Base-by-base conservation (phyloP, 345 rosid species). In the Aquilaria malaccensis region DNA sequence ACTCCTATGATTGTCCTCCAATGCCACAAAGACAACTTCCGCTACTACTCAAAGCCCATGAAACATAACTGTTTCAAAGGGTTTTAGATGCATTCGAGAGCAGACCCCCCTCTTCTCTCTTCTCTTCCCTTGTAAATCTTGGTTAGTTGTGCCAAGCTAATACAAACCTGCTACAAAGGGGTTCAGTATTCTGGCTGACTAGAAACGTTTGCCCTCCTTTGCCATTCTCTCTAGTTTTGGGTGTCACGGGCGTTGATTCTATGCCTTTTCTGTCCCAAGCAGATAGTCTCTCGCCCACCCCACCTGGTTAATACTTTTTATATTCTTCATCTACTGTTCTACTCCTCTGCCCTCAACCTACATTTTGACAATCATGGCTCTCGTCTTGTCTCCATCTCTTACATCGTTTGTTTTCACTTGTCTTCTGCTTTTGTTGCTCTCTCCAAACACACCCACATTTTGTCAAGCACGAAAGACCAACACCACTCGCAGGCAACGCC, bases 191-290 rank as follows among this genome's bases (percentile, higher is more conserved):
- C n/a, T 33, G 11, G 11, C 11, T 33, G 3, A 2, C 9, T 11
- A 13, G 3, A 6, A 6, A 33, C 30, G 9, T 51, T 10, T 47
- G 13, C 9, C 13, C 30, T 3, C 14, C 45, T 6, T 29, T 55
- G 9, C 11, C n/a, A 62, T 49, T 29, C 58, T 45, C 10, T 33
- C 70, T 13, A 4, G 22, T 43, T 52, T 54, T 54, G 67, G 72
- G 60, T 45, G 67, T 77, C 83, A 78, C 83, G 81, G 87, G 87
- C 59, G 45, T 64, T 56, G 70, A 72, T 76, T 65, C 75, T 60
- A 33, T 45, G 55, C 56, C 3, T 3, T 13, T 66, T 57, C 30
- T 11, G 43, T 63, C 46, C 59, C 43, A 9, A n/a, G 1, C 62
- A 58, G 13, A 30, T 22, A 51, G 14, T 13, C 9, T 51, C 9